Base-by-base conservation (phyloP, 2,329 filamentous ascomycete species). In the Penicillium concentricum region DNA sequence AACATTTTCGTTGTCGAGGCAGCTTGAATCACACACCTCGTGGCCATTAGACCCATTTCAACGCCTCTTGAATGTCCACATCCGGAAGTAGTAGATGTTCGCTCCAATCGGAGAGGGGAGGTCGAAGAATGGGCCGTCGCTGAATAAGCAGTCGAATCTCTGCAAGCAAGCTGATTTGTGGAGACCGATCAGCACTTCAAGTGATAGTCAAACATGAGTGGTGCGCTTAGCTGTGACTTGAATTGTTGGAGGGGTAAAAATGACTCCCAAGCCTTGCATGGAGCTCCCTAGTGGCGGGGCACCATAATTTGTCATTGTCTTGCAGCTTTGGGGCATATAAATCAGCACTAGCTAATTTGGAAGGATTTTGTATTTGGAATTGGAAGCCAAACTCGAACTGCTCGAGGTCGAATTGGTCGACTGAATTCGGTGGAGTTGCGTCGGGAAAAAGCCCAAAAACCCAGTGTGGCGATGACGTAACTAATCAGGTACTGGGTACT, bases 11-110 rank as follows among this genome's bases (percentile, higher is more conserved):
- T 20, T 95, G 93, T 78, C 89, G 88, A 35, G 88, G 84, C 54
- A 90, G 88, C 65, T 94, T 96, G 71, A 84, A 91, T 74, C 84
- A 94, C 69, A 79, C 91, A 34, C 80, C 85, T 8, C 78, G 82
- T 51, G 90, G 91, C 13, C 74, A 95, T 26, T 88, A 92, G 76
- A 94, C 90, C 18, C 91, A 95, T 72, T 87, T 69, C 92, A 91
- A 91, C 91, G 15, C 90, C 91, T 1, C 83, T 91, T 91, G 67
- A 90, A 90, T n/a, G 82, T 94, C 49, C 85, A 93, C 60, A 90
- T 94, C 65, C 85, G 86, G 60, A 87, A 85, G 34, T 87, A 87
- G 74, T 95, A 90, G 91, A 81, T 10, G 78, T 95, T 15, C 26
- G n/a, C 20, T 34, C 53, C 34, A 22, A 54, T 51, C 15, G 28